phyloP scores from a whole-genome alignment of 495 filamentous ascomycete species.

The Wilcoxina mikolae region DNA sequence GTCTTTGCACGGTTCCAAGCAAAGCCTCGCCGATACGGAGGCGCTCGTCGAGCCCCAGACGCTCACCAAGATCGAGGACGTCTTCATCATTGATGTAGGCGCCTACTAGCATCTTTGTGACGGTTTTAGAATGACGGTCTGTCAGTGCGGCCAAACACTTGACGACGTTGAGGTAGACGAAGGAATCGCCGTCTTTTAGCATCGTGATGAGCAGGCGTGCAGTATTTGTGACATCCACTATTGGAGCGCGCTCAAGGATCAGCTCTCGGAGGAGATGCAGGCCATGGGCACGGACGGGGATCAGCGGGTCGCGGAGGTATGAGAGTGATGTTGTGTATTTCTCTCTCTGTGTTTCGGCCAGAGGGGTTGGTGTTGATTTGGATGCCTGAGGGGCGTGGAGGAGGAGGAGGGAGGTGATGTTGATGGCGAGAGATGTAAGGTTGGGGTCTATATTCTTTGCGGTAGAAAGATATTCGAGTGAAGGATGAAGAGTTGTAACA shows the following conservation, averaged over 20 bases:
- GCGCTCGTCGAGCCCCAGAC: slow-evolving; percentile 45
- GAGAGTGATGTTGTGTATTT: slow-evolving; percentile 55
- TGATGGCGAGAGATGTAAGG: slow-evolving; percentile 15
- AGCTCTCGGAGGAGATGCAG: slow-evolving; percentile 54
- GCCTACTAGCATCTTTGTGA: slow-evolving; percentile 50
- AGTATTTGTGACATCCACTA: slow-evolving; percentile 56
- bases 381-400: slow-evolving; percentile 10
- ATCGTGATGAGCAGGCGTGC: slow-evolving; percentile 51
- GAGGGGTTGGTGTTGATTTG: background rate
- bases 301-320: slow-evolving; percentile 59
- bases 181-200: slow-evolving; percentile 56
- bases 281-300: slow-evolving; percentile 65
- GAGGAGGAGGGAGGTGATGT: slow-evolving; percentile 20
- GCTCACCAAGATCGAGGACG: slow-evolving; percentile 10
- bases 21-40: slow-evolving; percentile 61
- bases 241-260: slow-evolving; percentile 44
- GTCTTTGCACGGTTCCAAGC: slow-evolving; percentile 50
- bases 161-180: slow-evolving; percentile 54
- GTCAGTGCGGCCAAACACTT: slow-evolving; percentile 53
- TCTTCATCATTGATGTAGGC: slow-evolving; percentile 53
- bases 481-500: slow-evolving; percentile 18
- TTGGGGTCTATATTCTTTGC: slow-evolving; percentile 5
- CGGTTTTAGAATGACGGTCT: slow-evolving; percentile 48
- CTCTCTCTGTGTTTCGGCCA: slow-evolving; percentile 28
- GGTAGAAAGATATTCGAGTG: slow-evolving; percentile 15